Conservation (phyloP, 1,284 basidiomycete species). For the Grifola frondosa region DNA sequence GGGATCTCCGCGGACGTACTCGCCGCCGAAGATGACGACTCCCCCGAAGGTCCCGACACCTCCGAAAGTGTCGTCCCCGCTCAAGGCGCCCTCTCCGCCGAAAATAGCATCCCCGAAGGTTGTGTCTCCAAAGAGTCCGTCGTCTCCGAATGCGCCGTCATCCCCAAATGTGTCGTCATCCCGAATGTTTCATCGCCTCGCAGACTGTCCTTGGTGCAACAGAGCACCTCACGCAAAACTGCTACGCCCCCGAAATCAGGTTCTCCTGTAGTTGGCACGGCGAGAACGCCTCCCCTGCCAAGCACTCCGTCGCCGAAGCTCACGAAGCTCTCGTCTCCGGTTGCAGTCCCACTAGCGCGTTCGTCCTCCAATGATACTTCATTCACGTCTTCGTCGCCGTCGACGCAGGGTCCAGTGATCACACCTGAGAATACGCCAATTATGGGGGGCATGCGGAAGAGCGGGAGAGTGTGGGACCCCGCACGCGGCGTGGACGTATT, state of each 20-base stretch:
- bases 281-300: constrained; percentile 20
- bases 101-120: constrained; percentile 21
- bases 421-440: constrained; percentile 26
- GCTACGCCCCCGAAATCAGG: constrained; percentile 21
- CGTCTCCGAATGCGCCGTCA: constrained; percentile 14
- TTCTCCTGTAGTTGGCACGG: constrained; percentile 25
- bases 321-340: constrained; percentile 24
- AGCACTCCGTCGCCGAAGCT: constrained; percentile 28
- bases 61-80: constrained; percentile 12
- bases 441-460: constrained; percentile 23
- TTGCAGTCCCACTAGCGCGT: constrained; percentile 27
- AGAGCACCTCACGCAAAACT: constrained; percentile 22
- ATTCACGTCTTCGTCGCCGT: constrained; percentile 41
- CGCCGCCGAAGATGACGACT: constrained; percentile 29
- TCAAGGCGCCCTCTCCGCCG: constrained; percentile 15
- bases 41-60: constrained; percentile 20
- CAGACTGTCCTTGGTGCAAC: constrained; percentile 16
- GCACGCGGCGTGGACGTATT: constrained; percentile 77
- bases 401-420: constrained; percentile 45
- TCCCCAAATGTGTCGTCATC: constrained; percentile 7
- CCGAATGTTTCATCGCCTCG: too few relatives aligned
- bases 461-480: constrained; percentile 72
- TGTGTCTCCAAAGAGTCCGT: constrained; percentile 11
- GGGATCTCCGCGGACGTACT: constrained; percentile 34
- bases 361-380: constrained; percentile 33